Percentiles rank a stretch among this genome's conserved stretches.
Evolutionary conservation across 2,329 filamentous ascomycete genomes (phyloP).

Genomic region (Trichoderma polysporum): DNA sequence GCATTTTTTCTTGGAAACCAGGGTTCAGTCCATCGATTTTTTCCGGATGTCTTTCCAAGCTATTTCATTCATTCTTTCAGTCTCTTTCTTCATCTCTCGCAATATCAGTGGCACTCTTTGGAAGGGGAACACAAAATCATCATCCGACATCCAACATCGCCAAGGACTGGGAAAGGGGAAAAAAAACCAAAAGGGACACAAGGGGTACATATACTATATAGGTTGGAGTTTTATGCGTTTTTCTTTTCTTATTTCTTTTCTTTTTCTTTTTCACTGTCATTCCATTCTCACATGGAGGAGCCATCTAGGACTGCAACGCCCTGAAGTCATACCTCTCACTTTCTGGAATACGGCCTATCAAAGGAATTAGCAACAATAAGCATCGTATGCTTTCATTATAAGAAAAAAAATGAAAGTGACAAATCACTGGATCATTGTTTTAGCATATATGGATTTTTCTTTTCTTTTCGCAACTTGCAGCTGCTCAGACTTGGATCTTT

Average conservation of each 20-base stretch:
- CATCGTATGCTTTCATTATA: conserved; percentile 11
- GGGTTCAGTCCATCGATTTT: background rate
- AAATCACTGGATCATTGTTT: background rate
- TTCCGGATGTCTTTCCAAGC: background rate
- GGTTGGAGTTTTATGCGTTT: conserved; percentile 20
- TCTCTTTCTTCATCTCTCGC: conserved; percentile 18
- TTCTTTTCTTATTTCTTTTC: background rate
- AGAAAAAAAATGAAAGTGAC: background rate
- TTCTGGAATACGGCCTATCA: background rate
- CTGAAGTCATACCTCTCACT: conserved; percentile 5
- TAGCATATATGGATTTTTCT: background rate
- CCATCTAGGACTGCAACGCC: conserved; percentile 7
- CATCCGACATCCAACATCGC: conserved; percentile 20
- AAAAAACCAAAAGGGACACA: conserved; percentile 7
- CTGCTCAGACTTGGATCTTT: background rate
- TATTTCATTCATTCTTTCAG: background rate
- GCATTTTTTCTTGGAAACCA: background rate
- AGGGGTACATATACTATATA: conserved; percentile 21
- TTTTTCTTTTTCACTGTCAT: background rate
- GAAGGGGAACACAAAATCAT: conserved; percentile 19
- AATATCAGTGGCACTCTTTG: conserved; percentile 15
- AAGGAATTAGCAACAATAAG: conserved; percentile 6
- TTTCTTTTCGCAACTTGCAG: background rate
- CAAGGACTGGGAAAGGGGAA: conserved; percentile 14
- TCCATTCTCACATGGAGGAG: conserved; percentile 2